Base-by-base conservation (phyloP, 371 early-diverging fungal species). In the Chytridium lagenaria region DNA sequence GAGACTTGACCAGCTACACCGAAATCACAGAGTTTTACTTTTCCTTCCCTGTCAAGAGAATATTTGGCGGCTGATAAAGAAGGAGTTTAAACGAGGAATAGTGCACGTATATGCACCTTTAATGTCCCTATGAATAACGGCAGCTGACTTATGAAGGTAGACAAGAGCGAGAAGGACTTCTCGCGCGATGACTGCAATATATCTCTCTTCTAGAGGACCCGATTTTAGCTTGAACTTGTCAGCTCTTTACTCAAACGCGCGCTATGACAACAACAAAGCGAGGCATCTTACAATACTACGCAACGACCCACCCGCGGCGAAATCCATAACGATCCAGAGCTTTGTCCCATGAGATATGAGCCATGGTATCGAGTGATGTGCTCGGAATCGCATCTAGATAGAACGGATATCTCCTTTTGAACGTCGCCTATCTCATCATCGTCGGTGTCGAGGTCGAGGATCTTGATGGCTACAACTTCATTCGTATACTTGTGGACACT, bases 311-410 rank as follows among this genome's bases (percentile, higher is more conserved):
- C 96, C 98, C 3, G 91, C 95, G 1, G 97, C 97, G 86, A 93
- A 96, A 72, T 97, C 98, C 97, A 98, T 97, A 69, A 98, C 91
- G 72, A 98, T 93, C 98, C 99, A 98, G 44, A 98, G 86, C 70
- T 95, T 94, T 19, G 95, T 94, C 31, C 94, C 69, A 93, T 89
- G 36, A 99, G 83, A 66, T 94, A 92, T 39, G 93, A 92, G 38
- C 94, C 96, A 82, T 95, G 93, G 80, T 98, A 98, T 61, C 92
- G 92, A 0, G 96, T 96, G 69, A 97, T 96, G 77, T 94, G 92
- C 64, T 92, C 90, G 22, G 95, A 94, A 73, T 92, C 91, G 57
- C 92, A 90, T 74, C 93, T 93, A 1, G 95, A 92, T 2, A 99
- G 85, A 26, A 97, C 83, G 33, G 89, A 86, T 65, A 99, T 97